Percentiles rank a stretch among this genome's conserved stretches.
Conservation (phyloP, 2,329 filamentous ascomycete species). For the Metarhizium rileyi region DNA sequence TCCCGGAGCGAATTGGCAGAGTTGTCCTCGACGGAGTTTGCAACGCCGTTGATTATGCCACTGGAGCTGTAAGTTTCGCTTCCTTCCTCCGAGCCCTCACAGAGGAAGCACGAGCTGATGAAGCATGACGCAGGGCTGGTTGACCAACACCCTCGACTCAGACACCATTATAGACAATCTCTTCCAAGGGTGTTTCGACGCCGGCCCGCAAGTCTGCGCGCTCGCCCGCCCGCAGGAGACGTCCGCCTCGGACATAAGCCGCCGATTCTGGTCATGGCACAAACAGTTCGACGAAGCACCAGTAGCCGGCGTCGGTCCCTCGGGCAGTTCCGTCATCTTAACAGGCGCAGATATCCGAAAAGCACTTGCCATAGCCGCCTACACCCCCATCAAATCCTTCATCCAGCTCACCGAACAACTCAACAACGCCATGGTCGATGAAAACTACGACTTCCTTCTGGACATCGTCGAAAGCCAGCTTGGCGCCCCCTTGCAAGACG, state of each 20-base stretch:
- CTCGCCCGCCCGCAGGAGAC: constrained; percentile 17
- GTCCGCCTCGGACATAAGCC: constrained; percentile 16
- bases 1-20: constrained; percentile 26
- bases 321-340: constrained; percentile 17
- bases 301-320: constrained; percentile 6
- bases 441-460: constrained; percentile 6
- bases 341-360: constrained; percentile 21
- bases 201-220: constrained; percentile 17
- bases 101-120: neutral
- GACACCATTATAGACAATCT: constrained; percentile 24
- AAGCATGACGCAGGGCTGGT: constrained; percentile 19
- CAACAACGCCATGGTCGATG: constrained; percentile 12
- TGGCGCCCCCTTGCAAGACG: constrained; percentile 13
- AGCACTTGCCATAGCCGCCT: constrained; percentile 19
- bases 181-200: constrained; percentile 25
- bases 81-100: neutral
- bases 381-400: constrained; percentile 16
- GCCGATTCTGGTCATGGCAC: constrained; percentile 17
- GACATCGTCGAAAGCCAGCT: neutral
- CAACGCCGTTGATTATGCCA: constrained; percentile 26
- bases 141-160: constrained; percentile 25
- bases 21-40: constrained; percentile 31
- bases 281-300: constrained; percentile 14
- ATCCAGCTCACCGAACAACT: constrained; percentile 7
- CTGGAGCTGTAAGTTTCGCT: constrained; percentile 15